Conservation (phyloP, 2,329 filamentous ascomycete genomes). For the Coniochaeta prunicola region DNA sequence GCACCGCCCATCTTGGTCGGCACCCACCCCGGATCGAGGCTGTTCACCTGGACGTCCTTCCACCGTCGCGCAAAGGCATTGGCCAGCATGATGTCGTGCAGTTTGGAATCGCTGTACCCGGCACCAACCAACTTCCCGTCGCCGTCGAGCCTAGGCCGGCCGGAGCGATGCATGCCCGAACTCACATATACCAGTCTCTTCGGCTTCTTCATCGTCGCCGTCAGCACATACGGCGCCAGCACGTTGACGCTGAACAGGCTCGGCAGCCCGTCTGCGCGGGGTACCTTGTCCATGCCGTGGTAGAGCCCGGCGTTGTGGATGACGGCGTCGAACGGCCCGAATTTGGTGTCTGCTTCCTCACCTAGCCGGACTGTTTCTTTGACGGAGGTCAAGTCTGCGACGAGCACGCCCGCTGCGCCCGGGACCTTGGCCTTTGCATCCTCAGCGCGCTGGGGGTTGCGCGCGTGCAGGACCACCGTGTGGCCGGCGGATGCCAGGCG, state of each 20-base stretch:
- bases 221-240: conserved; percentile 49
- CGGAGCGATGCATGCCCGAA: conserved; percentile 41
- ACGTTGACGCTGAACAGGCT: conserved; percentile 48
- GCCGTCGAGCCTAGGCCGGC: conserved; percentile 38
- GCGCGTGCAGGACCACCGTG: conserved; percentile 47
- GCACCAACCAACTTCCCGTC: conserved; percentile 27
- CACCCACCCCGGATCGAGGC: conserved; percentile 47
- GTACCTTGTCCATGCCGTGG: conserved; percentile 21
- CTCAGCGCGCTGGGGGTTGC: conserved; percentile 43
- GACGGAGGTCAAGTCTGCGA: conserved; percentile 45
- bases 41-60: conserved; percentile 32
- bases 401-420: conserved; percentile 39
- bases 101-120: conserved; percentile 45
- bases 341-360: conserved; percentile 35
- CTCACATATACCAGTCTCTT: conserved; percentile 43
- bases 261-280: conserved; percentile 31
- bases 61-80: conserved; percentile 43
- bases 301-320: conserved; percentile 52
- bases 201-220: conserved; percentile 39
- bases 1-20: conserved; percentile 45
- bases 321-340: conserved; percentile 43
- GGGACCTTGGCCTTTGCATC: conserved; percentile 41
- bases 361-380: conserved; percentile 44
- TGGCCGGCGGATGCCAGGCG: conserved; percentile 43
- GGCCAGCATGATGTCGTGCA: conserved; percentile 48